Conservation (phyloP, 371 early-diverging fungal genomes). For the Mucor circinelloides region DNA sequence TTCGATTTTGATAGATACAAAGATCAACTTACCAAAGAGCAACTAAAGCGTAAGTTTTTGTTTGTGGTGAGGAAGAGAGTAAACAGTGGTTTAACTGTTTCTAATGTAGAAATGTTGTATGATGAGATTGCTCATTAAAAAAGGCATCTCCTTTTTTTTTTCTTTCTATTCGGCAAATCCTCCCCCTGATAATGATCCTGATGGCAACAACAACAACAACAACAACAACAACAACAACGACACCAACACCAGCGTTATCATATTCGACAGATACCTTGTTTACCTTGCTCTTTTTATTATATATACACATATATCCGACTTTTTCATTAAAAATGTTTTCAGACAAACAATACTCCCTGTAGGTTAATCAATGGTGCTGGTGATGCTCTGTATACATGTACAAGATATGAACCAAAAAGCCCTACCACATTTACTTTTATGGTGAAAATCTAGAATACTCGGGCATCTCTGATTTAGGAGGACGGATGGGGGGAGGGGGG, state of each 20-base stretch:
- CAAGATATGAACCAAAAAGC: neutral
- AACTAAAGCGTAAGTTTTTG: conserved; percentile 67
- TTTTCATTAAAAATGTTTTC: neutral
- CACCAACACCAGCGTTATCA: too few species aligned
- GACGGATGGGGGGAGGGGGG: too few species aligned
- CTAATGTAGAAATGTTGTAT: conserved; percentile 40
- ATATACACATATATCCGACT: neutral
- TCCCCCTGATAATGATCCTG: neutral
- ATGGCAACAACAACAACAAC: neutral
- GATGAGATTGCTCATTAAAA: conserved; percentile 46
- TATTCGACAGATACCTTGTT: conserved; percentile 6
- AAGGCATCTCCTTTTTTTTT: neutral
- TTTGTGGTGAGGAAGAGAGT: neutral
- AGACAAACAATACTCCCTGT: neutral
- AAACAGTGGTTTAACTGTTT: neutral
- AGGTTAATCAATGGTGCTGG: neutral
- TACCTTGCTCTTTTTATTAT: neutral
- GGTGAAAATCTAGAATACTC: conserved; percentile 13
- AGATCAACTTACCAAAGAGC: conserved; percentile 82
- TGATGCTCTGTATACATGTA: neutral
- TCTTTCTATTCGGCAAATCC: neutral
- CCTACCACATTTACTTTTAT: neutral
- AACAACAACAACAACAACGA: neutral
- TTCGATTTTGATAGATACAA: conserved; percentile 90
- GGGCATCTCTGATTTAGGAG: neutral